Percentiles rank a stretch among this genome's conserved stretches.
Conservation (phyloP, 371 early-diverging fungal genomes). For the Syncephalastrum sp. region DNA sequence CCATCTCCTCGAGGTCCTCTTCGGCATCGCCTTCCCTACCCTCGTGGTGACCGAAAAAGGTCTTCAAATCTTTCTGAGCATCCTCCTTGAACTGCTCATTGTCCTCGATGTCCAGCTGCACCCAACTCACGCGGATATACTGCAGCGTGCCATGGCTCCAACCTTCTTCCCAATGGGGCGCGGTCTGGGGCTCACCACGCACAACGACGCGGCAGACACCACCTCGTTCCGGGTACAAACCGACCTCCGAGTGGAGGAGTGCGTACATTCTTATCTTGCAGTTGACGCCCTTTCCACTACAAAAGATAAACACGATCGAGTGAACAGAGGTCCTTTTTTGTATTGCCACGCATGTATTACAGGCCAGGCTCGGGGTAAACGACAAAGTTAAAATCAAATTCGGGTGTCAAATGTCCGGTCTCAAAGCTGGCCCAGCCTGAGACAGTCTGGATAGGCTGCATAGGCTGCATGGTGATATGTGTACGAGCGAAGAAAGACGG, state of each 20-base stretch:
- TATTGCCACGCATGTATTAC: too few relatives aligned
- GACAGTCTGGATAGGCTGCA: too few relatives aligned
- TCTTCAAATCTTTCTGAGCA: too few relatives aligned
- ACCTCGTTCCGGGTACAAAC: slow-evolving; percentile 3
- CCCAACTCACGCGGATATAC: slow-evolving; percentile 7
- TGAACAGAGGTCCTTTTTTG: too few relatives aligned
- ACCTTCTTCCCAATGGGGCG: slow-evolving; percentile 2
- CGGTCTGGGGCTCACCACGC: slow-evolving; percentile 3
- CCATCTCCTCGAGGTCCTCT: too few relatives aligned
- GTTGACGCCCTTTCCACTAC: slow-evolving; percentile 6
- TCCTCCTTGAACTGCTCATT: too few relatives aligned
- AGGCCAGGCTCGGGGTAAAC: slow-evolving; percentile 1
- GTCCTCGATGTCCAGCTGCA: not conserved
- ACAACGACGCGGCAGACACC: slow-evolving; percentile 8
- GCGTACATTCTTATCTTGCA: slow-evolving; percentile 6
- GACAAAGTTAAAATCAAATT: slow-evolving; percentile 10
- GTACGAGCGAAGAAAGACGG: too few relatives aligned
- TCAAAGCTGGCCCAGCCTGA: slow-evolving; percentile 9
- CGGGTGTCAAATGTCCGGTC: slow-evolving; percentile 1
- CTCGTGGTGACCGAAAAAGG: not conserved
- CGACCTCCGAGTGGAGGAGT: slow-evolving; percentile 1
- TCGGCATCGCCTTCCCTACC: not conserved
- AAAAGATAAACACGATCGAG: not conserved
- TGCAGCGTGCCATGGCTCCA: not conserved
- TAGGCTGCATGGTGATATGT: too few relatives aligned